Conservation (phyloP, 140 eudicot genomes). For the Ambrosia hybrid region DNA sequence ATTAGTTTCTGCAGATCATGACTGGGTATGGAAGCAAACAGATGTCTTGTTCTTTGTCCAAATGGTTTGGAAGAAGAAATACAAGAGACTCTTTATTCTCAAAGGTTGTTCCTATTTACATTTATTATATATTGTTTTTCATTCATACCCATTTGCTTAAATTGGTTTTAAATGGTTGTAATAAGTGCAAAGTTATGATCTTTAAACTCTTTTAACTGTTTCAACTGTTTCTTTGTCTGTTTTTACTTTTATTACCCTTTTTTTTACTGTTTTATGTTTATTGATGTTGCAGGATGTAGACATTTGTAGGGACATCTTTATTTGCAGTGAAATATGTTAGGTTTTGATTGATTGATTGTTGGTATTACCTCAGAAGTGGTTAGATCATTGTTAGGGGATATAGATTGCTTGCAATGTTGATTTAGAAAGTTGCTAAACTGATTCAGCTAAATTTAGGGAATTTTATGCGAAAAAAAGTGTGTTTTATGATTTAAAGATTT, state of each 20-base stretch:
- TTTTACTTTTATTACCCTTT: no score
- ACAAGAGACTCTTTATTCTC: slow-evolving; percentile 26
- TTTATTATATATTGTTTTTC: neutral
- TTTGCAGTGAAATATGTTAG: slow-evolving; percentile 24
- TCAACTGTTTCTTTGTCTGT: no score
- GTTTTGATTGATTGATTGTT: slow-evolving; percentile 14
- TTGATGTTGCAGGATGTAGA: slow-evolving; percentile 39
- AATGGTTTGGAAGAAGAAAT: slow-evolving; percentile 39
- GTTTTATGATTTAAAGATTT: neutral
- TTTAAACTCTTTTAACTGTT: no score
- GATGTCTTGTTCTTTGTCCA: slow-evolving; percentile 16
- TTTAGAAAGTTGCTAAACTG: slow-evolving; percentile 22
- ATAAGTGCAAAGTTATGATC: no score
- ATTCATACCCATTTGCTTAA: no score
- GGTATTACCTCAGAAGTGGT: slow-evolving; percentile 10
- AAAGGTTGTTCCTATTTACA: slow-evolving; percentile 23
- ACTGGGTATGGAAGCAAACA: slow-evolving; percentile 1
- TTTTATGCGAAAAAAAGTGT: slow-evolving; percentile 12
- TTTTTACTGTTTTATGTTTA: slow-evolving; percentile 3
- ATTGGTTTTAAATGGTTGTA: no score
- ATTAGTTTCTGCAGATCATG: slow-evolving; percentile 10
- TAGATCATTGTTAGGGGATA: slow-evolving; percentile 8
- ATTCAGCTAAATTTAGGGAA: slow-evolving; percentile 17
- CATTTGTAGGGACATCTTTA: slow-evolving; percentile 16
- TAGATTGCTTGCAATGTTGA: slow-evolving; percentile 1